Evolutionary conservation across 192 early-diverging fungal species (phyloP).

Genomic region (Entomortierella chlamydospora): DNA sequence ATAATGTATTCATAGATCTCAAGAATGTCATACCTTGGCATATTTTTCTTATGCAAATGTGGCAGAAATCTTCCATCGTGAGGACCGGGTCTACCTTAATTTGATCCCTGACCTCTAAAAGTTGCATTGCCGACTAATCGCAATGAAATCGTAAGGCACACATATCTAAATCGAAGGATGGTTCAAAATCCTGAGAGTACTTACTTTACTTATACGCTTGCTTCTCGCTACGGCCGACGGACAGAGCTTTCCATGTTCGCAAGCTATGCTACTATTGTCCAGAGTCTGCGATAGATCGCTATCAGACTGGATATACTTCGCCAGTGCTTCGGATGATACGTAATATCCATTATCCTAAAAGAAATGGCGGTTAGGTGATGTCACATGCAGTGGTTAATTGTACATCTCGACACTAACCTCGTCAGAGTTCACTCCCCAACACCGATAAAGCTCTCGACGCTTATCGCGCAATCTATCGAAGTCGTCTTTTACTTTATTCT

Average conservation of each 20-base stretch:
- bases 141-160: too few relatives aligned
- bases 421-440: constrained; percentile 34
- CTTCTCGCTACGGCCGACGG: constrained; percentile 19
- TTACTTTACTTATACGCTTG: constrained; percentile 44
- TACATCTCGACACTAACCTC: constrained; percentile 11
- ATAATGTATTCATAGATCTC: too few relatives aligned
- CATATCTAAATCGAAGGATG: too few relatives aligned
- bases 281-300: neutral
- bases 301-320: constrained; percentile 7
- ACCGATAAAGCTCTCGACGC: constrained; percentile 12
- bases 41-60: constrained; percentile 9
- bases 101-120: constrained; percentile 8
- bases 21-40: constrained; percentile 23
- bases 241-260: constrained; percentile 40
- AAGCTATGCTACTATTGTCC: constrained; percentile 23
- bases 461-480: constrained; percentile 19
- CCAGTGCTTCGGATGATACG: constrained; percentile 4
- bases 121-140: constrained; percentile 11
- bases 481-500: neutral
- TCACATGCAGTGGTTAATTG: neutral
- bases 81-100: constrained; percentile 14
- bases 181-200: too few relatives aligned
- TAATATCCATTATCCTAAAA: constrained; percentile 23
- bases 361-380: neutral
- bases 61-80: constrained; percentile 24